These are phyloP conservation scores for Wickerhamomyces canadensis DNA, from an alignment of 805 yeast genomes.

Conservation along the genomic window DNA sequence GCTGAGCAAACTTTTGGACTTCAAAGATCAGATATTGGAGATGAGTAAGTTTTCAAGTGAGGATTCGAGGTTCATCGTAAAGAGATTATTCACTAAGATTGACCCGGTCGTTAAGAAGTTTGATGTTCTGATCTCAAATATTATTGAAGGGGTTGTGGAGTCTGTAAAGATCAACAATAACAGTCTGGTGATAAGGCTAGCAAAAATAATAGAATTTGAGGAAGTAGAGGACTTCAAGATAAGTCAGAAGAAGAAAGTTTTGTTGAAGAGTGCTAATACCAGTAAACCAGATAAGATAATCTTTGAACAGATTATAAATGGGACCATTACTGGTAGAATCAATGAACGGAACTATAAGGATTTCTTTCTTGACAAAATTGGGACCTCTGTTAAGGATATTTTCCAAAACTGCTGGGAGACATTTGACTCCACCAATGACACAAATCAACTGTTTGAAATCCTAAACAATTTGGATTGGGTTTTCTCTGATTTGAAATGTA, in stretches of 20 bases:
- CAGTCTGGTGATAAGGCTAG: constrained; percentile 62
- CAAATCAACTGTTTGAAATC: constrained; percentile 39
- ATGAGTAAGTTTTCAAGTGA: constrained; percentile 48
- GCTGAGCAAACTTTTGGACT: constrained; percentile 67
- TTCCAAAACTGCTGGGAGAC: constrained; percentile 60
- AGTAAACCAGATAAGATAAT: constrained; percentile 24
- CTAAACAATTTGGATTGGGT: constrained; percentile 77
- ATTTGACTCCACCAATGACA: constrained; percentile 39
- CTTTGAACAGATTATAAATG: constrained; percentile 34
- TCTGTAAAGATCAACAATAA: constrained; percentile 62
- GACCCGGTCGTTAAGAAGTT: constrained; percentile 48
- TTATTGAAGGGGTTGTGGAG: constrained; percentile 69
- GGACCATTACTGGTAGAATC: constrained; percentile 37
- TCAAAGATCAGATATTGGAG: constrained; percentile 66
- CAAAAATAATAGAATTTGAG: constrained; percentile 77
- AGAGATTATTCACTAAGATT: constrained; percentile 41
- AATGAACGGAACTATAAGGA: constrained; percentile 53
- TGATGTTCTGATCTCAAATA: constrained; percentile 55
- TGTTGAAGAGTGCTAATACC: constrained; percentile 25
- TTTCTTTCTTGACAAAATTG: constrained; percentile 53
- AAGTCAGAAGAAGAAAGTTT: constrained; percentile 27
- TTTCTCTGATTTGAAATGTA: constrained; percentile 69
- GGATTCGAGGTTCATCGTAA: constrained; percentile 66
- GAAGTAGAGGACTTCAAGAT: constrained; percentile 69
- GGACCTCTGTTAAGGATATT: constrained; percentile 56